phyloP scores from a whole-genome alignment of 305 asterid species.

The Plantago lanceolata region DNA sequence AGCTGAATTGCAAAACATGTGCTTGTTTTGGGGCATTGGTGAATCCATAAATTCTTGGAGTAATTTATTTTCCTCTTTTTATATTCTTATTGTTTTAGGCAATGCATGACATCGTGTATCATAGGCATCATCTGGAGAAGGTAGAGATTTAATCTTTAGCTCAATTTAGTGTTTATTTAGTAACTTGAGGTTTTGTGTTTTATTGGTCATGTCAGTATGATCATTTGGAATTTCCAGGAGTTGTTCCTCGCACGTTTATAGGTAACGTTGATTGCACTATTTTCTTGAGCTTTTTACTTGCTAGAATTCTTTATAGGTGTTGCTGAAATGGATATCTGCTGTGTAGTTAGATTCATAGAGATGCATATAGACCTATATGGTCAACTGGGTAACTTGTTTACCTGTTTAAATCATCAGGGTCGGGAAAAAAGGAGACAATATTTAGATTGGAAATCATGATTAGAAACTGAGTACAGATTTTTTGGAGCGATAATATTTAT shows the following conservation, averaged over 20 bases:
- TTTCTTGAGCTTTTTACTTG: neutral
- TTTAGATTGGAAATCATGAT: too few relatives aligned
- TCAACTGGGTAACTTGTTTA: too few relatives aligned
- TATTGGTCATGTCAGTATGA: constrained; percentile 56
- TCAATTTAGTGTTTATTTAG: constrained; percentile 15
- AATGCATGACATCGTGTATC: constrained; percentile 84
- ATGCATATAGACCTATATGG: too few relatives aligned
- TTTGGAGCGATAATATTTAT: too few relatives aligned
- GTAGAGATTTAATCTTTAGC: constrained; percentile 34
- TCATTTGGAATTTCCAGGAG: constrained; percentile 96
- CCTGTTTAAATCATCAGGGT: too few relatives aligned
- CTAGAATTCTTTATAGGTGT: too few relatives aligned
- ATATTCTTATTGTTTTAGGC: constrained; percentile 44
- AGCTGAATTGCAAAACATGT: neutral
- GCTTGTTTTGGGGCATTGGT: constrained; percentile 4
- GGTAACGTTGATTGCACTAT: constrained; percentile 41
- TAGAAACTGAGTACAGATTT: too few relatives aligned
- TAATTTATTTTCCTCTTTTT: constrained; percentile 4
- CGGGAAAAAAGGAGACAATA: too few relatives aligned
- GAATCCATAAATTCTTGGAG: neutral
- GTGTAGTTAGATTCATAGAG: too few relatives aligned
- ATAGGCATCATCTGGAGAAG: constrained; percentile 63
- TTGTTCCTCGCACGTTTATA: constrained; percentile 90
- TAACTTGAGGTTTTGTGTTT: constrained; percentile 10
- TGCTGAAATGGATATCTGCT: too few relatives aligned